These are phyloP conservation scores for Lolium multiflorum DNA, from an alignment of 176 grass and related monocot species.

Conservation along the genomic window DNA sequence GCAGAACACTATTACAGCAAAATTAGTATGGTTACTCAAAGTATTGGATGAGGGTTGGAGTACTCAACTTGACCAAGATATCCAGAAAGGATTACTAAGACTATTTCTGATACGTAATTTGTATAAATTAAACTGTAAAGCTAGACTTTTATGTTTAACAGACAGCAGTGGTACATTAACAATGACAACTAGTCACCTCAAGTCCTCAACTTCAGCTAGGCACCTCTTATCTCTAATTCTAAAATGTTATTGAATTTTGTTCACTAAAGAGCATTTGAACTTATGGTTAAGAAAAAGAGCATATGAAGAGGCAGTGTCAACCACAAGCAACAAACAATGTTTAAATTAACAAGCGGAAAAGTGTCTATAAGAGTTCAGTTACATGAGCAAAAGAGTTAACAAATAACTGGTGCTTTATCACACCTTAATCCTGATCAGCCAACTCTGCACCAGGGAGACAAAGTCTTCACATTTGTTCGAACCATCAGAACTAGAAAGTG, in stretches of 20 bases:
- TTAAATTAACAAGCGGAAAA: background rate
- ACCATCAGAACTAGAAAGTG: slow-evolving; percentile 69
- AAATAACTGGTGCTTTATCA: slow-evolving; percentile 3
- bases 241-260: background rate
- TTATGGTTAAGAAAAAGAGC: background rate
- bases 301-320: background rate
- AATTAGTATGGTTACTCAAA: background rate
- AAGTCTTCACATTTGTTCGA: slow-evolving; percentile 79
- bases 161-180: background rate
- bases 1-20: background rate
- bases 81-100: background rate
- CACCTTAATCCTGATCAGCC: slow-evolving; percentile 84
- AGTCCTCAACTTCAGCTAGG: background rate
- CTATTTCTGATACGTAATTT: background rate
- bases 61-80: background rate
- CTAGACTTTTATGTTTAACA: background rate
- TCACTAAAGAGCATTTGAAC: background rate
- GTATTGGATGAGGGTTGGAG: background rate
- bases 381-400: background rate
- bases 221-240: background rate
- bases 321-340: background rate
- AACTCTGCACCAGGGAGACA: slow-evolving; percentile 66
- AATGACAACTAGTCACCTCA: background rate
- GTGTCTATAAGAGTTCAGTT: background rate
- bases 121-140: background rate